Evolutionary conservation across 1,284 basidiomycete genomes (phyloP).

Genomic region (Trichosporon sp.): DNA sequence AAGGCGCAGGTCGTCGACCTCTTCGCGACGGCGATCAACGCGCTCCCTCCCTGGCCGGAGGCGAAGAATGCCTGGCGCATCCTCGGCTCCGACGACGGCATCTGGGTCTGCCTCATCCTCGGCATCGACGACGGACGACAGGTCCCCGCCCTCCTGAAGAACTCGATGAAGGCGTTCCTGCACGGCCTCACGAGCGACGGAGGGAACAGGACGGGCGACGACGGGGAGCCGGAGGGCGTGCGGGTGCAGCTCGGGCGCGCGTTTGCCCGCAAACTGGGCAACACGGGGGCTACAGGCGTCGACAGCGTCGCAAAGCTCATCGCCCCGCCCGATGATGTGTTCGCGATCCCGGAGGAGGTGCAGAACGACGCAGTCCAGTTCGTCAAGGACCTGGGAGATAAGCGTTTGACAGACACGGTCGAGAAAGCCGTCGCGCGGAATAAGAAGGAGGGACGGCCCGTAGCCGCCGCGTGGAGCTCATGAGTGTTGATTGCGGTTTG

Average conservation of each 20-base stretch:
- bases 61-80: slow-evolving; percentile 8
- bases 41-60: background rate
- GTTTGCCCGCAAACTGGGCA: background rate
- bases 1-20: slow-evolving; percentile 5
- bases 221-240: background rate
- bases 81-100: background rate
- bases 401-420: slow-evolving; percentile 6
- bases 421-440: background rate
- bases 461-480: background rate
- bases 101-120: slow-evolving; percentile 14
- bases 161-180: slow-evolving; percentile 2
- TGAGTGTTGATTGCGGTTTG: too few relatives aligned
- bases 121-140: slow-evolving; percentile 1
- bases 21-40: background rate
- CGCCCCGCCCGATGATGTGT: background rate
- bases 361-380: slow-evolving; percentile 15
- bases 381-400: slow-evolving; percentile 10
- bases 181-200: slow-evolving; percentile 4
- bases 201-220: background rate
- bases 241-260: background rate
- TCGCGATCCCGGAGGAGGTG: background rate
- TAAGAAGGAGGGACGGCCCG: background rate
- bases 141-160: background rate
- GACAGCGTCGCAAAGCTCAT: background rate
- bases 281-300: background rate